Evolutionary conservation across 371 early-diverging fungal species (phyloP).

Genomic region (Zopfochytrium polystomum): DNA sequence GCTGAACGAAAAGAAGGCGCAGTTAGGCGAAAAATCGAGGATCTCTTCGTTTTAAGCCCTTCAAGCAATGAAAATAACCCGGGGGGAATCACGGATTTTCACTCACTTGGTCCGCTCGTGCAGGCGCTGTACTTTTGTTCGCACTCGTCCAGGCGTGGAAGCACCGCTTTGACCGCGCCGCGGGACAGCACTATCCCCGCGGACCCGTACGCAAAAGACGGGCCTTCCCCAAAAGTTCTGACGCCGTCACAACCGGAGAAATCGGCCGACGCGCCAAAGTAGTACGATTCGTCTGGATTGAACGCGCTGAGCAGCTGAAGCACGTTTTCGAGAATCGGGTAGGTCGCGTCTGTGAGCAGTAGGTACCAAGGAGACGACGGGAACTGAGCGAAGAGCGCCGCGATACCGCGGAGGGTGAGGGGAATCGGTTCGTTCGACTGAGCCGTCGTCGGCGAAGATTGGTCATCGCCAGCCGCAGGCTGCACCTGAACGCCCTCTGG

Average conservation of each 20-base stretch:
- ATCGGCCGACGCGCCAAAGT: conserved; percentile 42
- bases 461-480: too few species aligned
- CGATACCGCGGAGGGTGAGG: conserved; percentile 37
- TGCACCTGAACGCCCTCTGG: too few species aligned
- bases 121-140: conserved; percentile 43
- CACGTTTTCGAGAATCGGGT: too few species aligned
- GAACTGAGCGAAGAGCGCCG: conserved; percentile 3
- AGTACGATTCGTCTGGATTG: conserved; percentile 30
- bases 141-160: conserved; percentile 35
- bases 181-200: conserved; percentile 48
- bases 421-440: too few species aligned
- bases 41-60: neutral
- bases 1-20: conserved; percentile 16
- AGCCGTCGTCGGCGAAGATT: too few species aligned
- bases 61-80: too few species aligned
- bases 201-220: conserved; percentile 56
- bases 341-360: too few species aligned
- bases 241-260: conserved; percentile 52
- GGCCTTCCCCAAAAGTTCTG: conserved; percentile 40
- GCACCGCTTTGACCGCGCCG: conserved; percentile 38
- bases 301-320: too few species aligned
- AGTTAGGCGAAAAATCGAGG: conserved; percentile 1
- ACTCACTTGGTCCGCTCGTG: too few species aligned
- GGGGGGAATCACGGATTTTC: too few species aligned
- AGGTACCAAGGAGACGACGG: too few species aligned